A percentile compares a stretch with the other conserved stretches of the same genome.
Conservation (phyloP, 495 filamentous ascomycete genomes). For the Glonium stellatum region DNA sequence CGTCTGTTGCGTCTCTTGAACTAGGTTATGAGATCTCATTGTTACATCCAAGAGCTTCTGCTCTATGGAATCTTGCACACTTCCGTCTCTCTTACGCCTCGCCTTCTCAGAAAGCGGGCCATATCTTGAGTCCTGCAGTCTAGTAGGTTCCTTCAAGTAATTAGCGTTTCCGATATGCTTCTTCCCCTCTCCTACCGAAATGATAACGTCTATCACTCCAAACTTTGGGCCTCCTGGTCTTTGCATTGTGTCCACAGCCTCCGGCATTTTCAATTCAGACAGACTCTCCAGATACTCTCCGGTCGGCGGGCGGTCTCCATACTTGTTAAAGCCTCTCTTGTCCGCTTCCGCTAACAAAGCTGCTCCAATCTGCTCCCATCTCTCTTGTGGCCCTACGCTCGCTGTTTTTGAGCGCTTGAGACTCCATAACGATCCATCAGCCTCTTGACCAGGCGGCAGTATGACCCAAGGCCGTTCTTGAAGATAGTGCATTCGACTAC, state of each 20-base stretch:
- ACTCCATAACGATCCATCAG: constrained; percentile 17
- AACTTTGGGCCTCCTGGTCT: constrained; percentile 27
- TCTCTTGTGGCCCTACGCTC: constrained; percentile 16
- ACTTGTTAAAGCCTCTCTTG: constrained; percentile 26
- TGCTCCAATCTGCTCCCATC: constrained; percentile 33
- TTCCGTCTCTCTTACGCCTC: background rate
- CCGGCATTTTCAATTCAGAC: constrained; percentile 33
- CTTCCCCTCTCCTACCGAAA: constrained; percentile 33
- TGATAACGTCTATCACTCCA: constrained; percentile 41
- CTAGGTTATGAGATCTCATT: too few species aligned
- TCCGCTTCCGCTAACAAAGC: constrained; percentile 34
- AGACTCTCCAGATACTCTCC: constrained; percentile 38
- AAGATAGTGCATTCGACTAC: constrained; percentile 30
- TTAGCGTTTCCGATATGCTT: constrained; percentile 22
- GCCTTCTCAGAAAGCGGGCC: background rate
- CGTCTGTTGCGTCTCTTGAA: too few species aligned
- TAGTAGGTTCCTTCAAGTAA: constrained; percentile 27
- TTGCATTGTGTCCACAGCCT: constrained; percentile 24
- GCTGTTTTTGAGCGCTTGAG: constrained; percentile 1
- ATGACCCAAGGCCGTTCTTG: constrained; percentile 41
- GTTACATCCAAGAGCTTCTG: too few species aligned
- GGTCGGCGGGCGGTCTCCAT: constrained; percentile 31
- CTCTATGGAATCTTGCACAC: background rate
- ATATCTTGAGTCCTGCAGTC: constrained; percentile 26
- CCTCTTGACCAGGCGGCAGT: constrained; percentile 28